Conservation (phyloP, 1,139 yeast species). For the Blastobotrys petasosporus region DNA sequence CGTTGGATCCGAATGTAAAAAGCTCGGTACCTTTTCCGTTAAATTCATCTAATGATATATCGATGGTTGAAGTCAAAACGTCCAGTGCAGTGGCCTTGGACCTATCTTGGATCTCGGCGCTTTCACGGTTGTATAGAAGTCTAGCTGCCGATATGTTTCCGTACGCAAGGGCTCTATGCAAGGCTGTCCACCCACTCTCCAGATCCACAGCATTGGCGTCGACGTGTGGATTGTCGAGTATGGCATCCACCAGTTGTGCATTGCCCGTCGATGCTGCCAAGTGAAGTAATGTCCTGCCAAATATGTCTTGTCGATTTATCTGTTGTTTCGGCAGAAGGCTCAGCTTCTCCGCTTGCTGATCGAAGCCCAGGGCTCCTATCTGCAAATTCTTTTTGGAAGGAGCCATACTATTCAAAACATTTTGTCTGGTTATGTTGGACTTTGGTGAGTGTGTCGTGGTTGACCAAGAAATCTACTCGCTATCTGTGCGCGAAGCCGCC, state of each 20-base stretch:
- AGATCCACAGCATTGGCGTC: conserved; percentile 46
- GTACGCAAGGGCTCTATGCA: conserved; percentile 61
- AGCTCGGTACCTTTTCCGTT: conserved; percentile 47
- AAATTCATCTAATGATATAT: background rate
- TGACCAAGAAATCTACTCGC: no score
- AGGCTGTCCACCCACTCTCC: conserved; percentile 80
- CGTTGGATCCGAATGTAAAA: conserved; percentile 60
- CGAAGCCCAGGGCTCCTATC: background rate
- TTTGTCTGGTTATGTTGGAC: background rate
- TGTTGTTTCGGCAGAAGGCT: conserved; percentile 40
- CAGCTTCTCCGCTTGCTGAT: conserved; percentile 4
- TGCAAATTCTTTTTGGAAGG: conserved; percentile 1
- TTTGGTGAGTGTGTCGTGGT: no score
- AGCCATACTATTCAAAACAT: conserved; percentile 5
- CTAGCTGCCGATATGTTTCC: conserved; percentile 57
- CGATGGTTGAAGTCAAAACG: conserved; percentile 16
- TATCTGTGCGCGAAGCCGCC: no score
- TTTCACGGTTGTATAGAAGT: conserved; percentile 19
- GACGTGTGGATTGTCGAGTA: conserved; percentile 46
- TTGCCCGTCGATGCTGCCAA: conserved; percentile 42
- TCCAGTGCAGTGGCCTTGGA: conserved; percentile 49
- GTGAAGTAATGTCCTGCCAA: conserved; percentile 69
- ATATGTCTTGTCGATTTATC: conserved; percentile 53
- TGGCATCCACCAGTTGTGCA: conserved; percentile 18
- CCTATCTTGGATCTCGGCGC: conserved; percentile 56